A percentile compares a stretch with the other conserved stretches of the same genome.
phyloP scores from a whole-genome alignment of 345 rosid genomes.

The Hevea brasiliensis region DNA sequence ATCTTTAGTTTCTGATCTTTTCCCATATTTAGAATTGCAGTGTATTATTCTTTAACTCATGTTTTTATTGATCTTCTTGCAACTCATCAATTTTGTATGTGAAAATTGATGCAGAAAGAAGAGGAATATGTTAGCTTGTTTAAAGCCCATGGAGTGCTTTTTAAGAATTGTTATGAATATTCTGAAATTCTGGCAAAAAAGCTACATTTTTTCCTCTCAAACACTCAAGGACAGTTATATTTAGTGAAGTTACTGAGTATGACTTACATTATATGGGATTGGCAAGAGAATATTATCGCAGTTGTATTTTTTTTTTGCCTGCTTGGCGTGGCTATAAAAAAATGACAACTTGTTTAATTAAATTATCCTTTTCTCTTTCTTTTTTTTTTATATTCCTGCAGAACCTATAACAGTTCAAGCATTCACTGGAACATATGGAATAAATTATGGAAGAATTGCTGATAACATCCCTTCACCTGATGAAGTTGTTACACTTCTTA shows the following conservation, averaged over 20 bases:
- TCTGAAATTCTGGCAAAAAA: background rate
- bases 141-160: background rate
- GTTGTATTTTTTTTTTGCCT: background rate
- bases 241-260: background rate
- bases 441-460: slow-evolving; percentile 92
- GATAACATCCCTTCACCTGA: slow-evolving; percentile 94
- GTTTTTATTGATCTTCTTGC: background rate
- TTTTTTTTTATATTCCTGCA: slow-evolving; percentile 23
- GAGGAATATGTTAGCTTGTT: background rate
- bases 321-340: slow-evolving; percentile 1
- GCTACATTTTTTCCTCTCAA: background rate
- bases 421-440: slow-evolving; percentile 88
- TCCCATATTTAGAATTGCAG: background rate
- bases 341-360: slow-evolving; percentile 13
- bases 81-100: background rate
- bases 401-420: slow-evolving; percentile 48
- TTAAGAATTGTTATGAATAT: background rate
- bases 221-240: background rate
- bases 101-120: background rate
- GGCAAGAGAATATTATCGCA: background rate
- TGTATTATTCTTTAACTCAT: background rate
- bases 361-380: background rate
- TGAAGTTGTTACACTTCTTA: slow-evolving; percentile 72
- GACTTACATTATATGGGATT: background rate
- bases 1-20: background rate